Percentiles rank a stretch among this genome's conserved stretches.
Conservation (phyloP, 345 rosid genomes). For the Heritiera littoralis region DNA sequence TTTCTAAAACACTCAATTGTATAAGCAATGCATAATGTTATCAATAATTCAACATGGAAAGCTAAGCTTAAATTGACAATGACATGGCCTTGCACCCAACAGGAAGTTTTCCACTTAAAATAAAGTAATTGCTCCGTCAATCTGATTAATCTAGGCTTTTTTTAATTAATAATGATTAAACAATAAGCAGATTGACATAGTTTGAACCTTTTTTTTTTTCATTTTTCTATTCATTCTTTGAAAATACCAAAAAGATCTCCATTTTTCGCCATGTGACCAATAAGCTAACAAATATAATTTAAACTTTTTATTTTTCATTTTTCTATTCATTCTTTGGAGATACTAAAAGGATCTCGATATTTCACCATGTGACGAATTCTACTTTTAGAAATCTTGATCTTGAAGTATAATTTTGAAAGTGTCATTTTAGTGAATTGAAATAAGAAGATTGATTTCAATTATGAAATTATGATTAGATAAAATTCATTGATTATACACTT, state of each 20-base stretch:
- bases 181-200: not conserved
- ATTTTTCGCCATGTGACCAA: not conserved
- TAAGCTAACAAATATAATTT: not conserved
- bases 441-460: not conserved
- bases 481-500: not conserved
- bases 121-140: not conserved
- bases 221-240: not conserved
- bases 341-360: not conserved
- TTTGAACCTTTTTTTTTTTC: too few species aligned
- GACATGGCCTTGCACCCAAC: not conserved
- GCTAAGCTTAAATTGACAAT: not conserved
- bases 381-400: not conserved
- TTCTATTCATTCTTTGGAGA: too few species aligned
- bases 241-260: not conserved
- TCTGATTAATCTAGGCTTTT: not conserved
- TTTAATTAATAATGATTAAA: not conserved
- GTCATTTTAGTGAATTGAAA: not conserved
- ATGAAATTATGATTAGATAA: not conserved
- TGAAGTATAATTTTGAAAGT: not conserved
- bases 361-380: not conserved
- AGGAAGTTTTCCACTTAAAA: not conserved
- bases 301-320: too few species aligned
- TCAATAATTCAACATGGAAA: conserved; percentile 15
- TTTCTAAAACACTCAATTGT: not conserved
- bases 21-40: not conserved